phyloP scores from a whole-genome alignment of 129 eudicot species.

The Escallonia herrerae region DNA sequence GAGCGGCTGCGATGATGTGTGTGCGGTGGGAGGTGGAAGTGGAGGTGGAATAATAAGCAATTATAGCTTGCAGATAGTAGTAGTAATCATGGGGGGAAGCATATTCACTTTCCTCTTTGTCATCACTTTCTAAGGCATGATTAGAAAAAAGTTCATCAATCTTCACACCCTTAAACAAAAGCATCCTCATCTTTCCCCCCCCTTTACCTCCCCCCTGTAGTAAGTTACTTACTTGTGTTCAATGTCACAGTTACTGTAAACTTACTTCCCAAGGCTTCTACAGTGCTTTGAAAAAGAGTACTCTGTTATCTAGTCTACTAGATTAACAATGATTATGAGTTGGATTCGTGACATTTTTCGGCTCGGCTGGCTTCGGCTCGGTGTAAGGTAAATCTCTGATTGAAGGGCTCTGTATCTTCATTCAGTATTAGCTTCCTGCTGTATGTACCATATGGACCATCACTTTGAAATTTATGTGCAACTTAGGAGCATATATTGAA shows the following conservation, averaged over 20 bases:
- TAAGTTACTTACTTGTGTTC: background rate
- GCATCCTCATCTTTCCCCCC: background rate
- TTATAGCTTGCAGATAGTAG: constrained; percentile 25
- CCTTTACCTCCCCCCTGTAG: background rate
- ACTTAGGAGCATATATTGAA: too few relatives aligned
- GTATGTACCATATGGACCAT: too few relatives aligned
- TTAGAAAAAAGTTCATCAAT: constrained; percentile 28
- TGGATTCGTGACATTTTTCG: background rate
- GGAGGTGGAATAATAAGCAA: constrained; percentile 40
- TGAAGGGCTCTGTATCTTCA: too few relatives aligned
- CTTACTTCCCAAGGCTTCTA: constrained; percentile 22
- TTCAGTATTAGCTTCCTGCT: too few relatives aligned
- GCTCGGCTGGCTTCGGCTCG: background rate
- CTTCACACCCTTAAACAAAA: constrained; percentile 4
- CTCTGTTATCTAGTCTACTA: too few relatives aligned
- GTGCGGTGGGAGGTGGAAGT: constrained; percentile 38
- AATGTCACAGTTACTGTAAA: background rate
- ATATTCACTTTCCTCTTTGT: constrained; percentile 44
- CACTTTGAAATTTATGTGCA: too few relatives aligned
- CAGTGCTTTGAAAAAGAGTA: background rate
- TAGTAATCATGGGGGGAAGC: constrained; percentile 30
- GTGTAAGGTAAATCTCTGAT: too few relatives aligned
- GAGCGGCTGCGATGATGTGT: constrained; percentile 10
- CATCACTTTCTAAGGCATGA: constrained; percentile 46
- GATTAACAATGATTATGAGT: background rate